Base-by-base conservation (phyloP, 495 filamentous ascomycete species). In the Geoglossum glabrum region DNA sequence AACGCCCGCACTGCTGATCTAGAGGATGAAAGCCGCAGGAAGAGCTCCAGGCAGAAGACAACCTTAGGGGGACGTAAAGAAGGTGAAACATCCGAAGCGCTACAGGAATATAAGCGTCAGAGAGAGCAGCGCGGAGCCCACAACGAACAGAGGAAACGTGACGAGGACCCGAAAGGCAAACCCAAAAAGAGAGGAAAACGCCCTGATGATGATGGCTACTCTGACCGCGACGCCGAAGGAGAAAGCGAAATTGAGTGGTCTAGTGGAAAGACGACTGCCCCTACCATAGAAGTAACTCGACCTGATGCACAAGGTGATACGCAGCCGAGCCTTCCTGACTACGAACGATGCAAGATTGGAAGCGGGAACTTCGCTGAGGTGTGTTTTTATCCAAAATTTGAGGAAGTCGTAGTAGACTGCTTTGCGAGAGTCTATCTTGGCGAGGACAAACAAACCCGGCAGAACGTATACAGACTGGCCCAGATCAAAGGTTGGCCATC, bases 381-480 rank as follows among this genome's bases (percentile, higher is more conserved):
- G 45, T 93, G 86, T 72, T 95, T 92, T 72, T 86, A 86, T 60
- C 92, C 92, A 23, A 83, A 82, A 11, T 95, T 99, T 57, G 83
- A 89, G 19, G 76, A 87, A 33, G 77, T 82, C 30, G 82, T 96
- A 58, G 78, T 75, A 38, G 78, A 80, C 51, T 92, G 87, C 69
- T 95, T 83, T 67, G 80, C 78, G 27, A 85, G 92, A 54, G 77
- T 95, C 66, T 86, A 79, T 59, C 76, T 93, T 61, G 87, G 87
- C 25, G 72, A 80, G 17, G 80, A 90, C 62, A 71, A 74, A 25
- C 73, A 80, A 13, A 87, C 76, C 7, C 79, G 82, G 17, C 68
- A 77, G 59, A 84, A 81, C 57, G 76, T 83, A 54, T 98, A 98
- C 70, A 80, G 88, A 55, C 80, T 98, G 73, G 83, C 82, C 36